Conservation (phyloP, 441 rosid species). For the Adansonia rubrostipa region DNA sequence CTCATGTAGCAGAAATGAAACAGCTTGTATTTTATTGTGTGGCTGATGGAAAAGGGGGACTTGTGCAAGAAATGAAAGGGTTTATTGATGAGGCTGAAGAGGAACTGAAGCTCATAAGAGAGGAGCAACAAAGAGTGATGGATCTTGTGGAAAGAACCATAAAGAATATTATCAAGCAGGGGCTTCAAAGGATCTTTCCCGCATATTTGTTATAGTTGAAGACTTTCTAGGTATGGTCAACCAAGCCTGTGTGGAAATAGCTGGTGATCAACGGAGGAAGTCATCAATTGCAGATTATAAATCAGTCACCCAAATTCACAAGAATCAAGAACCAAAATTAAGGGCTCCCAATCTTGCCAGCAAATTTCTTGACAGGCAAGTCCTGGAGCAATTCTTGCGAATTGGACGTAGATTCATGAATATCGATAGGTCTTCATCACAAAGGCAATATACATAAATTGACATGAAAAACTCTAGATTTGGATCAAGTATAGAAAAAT, state of each 20-base stretch:
- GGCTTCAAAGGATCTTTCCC: slow-evolving; percentile 65
- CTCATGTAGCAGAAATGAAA: slow-evolving; percentile 53
- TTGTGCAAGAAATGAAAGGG: slow-evolving; percentile 60
- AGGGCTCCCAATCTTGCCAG: slow-evolving; percentile 73
- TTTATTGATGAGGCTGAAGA: slow-evolving; percentile 65
- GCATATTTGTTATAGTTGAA: slow-evolving; percentile 67
- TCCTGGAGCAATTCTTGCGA: slow-evolving; percentile 51
- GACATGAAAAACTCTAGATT: neutral
- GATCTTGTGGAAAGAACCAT: slow-evolving; percentile 70
- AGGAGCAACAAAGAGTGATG: slow-evolving; percentile 61
- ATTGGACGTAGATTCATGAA: slow-evolving; percentile 65
- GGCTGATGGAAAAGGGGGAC: slow-evolving; percentile 49
- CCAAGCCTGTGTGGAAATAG: slow-evolving; percentile 68
- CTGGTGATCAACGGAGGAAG: slow-evolving; percentile 61
- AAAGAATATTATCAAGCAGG: slow-evolving; percentile 78
- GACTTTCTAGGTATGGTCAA: slow-evolving; percentile 88
- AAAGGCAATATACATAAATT: slow-evolving; percentile 35
- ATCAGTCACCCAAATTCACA: slow-evolving; percentile 40
- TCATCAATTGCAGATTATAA: slow-evolving; percentile 34
- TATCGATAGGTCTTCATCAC: slow-evolving; percentile 3
- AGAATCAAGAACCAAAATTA: slow-evolving; percentile 47
- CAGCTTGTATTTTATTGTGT: slow-evolving; percentile 40
- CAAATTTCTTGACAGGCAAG: slow-evolving; percentile 54
- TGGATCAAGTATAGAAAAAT: slow-evolving; percentile 4
- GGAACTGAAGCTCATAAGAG: slow-evolving; percentile 51